These are phyloP conservation scores for Dryadomyces quercus-mongolicae DNA, from an alignment of 2,329 filamentous ascomycete genomes.

Conservation along the genomic window DNA sequence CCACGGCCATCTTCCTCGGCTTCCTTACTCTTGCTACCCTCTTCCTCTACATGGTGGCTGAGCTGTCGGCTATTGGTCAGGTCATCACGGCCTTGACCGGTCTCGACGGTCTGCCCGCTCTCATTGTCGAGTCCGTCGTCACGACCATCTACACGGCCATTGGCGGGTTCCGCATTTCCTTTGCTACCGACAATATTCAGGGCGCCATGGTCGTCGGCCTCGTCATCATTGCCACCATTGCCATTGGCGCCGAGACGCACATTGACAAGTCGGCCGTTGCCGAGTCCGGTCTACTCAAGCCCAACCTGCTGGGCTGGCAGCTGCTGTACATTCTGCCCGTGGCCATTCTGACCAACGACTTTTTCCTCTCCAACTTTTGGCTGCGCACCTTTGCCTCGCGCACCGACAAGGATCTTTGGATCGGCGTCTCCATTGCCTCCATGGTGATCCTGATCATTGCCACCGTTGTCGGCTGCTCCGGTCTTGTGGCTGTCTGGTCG, in stretches of 20 bases:
- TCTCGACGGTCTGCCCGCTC: conserved; percentile 58
- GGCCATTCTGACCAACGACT: conserved; percentile 72
- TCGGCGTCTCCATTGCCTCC: conserved; percentile 60
- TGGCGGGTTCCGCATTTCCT: conserved; percentile 74
- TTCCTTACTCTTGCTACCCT: conserved; percentile 68
- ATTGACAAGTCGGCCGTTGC: conserved; percentile 59
- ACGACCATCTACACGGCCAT: conserved; percentile 81
- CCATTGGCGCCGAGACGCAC: conserved; percentile 63
- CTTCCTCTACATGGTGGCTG: conserved; percentile 79
- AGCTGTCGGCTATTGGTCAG: conserved; percentile 70
- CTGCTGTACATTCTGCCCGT: conserved; percentile 75
- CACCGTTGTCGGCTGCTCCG: conserved; percentile 59
- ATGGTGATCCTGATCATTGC: conserved; percentile 55
- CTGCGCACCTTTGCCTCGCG: conserved; percentile 70
- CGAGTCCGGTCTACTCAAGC: conserved; percentile 54
- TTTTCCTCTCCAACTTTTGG: conserved; percentile 79
- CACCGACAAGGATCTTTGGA: conserved; percentile 65
- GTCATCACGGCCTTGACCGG: conserved; percentile 65
- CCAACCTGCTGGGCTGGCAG: conserved; percentile 69
- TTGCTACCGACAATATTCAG: conserved; percentile 73
- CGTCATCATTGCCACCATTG: conserved; percentile 63
- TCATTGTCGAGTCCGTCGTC: conserved; percentile 66
- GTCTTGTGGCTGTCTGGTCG: conserved; percentile 68
- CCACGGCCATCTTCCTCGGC: conserved; percentile 62
- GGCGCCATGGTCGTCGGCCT: conserved; percentile 65